Conservation (phyloP, 371 early-diverging fungal genomes). For the Mucor sp. region DNA sequence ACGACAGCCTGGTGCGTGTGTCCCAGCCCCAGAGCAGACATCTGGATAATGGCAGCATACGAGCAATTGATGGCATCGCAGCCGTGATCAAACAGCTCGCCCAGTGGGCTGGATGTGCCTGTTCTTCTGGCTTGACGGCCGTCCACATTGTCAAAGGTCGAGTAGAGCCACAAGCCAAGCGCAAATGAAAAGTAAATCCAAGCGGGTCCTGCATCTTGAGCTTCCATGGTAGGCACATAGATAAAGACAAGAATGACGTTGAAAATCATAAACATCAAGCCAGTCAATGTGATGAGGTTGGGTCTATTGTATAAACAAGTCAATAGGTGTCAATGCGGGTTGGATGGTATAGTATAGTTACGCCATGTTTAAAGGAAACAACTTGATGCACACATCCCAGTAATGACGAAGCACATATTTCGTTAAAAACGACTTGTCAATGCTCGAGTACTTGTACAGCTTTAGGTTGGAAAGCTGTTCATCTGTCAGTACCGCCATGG, state of each 20-base stretch:
- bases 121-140: conserved; percentile 98
- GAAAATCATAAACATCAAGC: conserved; percentile 84
- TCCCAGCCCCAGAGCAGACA: conserved; percentile 83
- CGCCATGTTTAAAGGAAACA: conserved; percentile 94
- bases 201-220: conserved; percentile 35
- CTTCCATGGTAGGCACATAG: conserved; percentile 43
- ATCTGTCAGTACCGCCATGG: conserved; percentile 34
- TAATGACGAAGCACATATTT: conserved; percentile 85
- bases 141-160: conserved; percentile 97
- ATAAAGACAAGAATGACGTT: conserved; percentile 70
- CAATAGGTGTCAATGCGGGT: background rate
- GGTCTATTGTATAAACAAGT: conserved; percentile 62
- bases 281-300: conserved; percentile 95
- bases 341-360: conserved; percentile 34
- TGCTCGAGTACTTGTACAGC: conserved; percentile 79
- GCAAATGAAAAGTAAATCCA: conserved; percentile 71
- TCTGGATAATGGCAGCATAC: conserved; percentile 80
- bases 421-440: conserved; percentile 85
- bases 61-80: conserved; percentile 93
- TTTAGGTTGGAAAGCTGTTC: conserved; percentile 75
- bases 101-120: conserved; percentile 91
- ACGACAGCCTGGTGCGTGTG: conserved; percentile 63
- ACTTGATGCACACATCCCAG: conserved; percentile 85
- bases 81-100: conserved; percentile 94
- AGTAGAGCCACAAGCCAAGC: conserved; percentile 90